Base-by-base conservation (phyloP, 108 stramenopile species). In the Pseudonitzschia multiseries region DNA sequence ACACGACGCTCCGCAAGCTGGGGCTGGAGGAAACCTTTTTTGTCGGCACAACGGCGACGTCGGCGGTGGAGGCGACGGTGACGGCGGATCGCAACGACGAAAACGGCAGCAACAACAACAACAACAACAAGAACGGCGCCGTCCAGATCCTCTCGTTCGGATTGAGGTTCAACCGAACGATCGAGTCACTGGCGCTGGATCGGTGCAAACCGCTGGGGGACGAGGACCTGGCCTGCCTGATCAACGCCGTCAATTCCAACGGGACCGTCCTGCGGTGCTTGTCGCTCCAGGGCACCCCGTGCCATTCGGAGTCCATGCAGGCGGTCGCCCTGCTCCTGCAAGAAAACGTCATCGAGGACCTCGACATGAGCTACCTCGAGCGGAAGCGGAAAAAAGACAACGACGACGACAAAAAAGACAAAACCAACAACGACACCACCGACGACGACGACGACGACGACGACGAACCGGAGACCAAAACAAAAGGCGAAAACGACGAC, bases 301-400 rank as follows among this genome's bases (percentile, higher is more conserved):
- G 79, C 69, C 62, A 70, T 9, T 32, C 57, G 17, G 33, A 79
- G 62, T 65, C 65, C 4, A 79, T 79, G 79, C 4, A 50, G 17
- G 61, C 63, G 22, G 50, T 72, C 28, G 73, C 72, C 24, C 26
- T 48, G 14, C 63, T 72, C 6, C 50, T 79, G 26, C 79, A 74
- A 51, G 68, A 56, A 60, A 70, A 79, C 36, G 56, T 50, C 0
- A 29, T 79, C 5, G 63, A 74, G 18, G 62, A 70, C 27, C 57
- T 79, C 36, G 68, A 79, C 32, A 51, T 79, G 79, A 79, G 79
- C 51, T 79, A 74, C 40, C 53, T 79, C 22, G 29, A 69, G 18
- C 72, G 79, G 12, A 21, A 57, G 31, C 69, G 54, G 0, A 56
- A 70, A 8, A 69, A 73, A 42, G 40, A 56, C 29, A 2, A 48